Conservation (phyloP, 192 early-diverging fungal species). For the Entomortierella lignicola region DNA sequence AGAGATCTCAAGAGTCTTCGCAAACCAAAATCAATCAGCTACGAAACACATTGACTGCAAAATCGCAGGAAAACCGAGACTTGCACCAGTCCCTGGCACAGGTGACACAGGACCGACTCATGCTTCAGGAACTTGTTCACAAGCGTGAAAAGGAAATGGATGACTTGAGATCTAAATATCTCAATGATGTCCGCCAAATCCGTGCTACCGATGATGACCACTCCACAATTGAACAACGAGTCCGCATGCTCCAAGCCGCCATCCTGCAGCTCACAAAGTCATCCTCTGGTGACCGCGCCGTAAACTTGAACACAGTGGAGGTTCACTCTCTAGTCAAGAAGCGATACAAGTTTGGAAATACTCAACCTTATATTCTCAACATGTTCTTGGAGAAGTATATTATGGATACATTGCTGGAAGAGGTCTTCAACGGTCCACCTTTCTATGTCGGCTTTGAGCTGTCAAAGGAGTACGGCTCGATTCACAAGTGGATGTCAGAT, state of each 20-base stretch:
- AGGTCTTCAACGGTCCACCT: constrained; percentile 53
- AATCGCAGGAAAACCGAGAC: constrained; percentile 48
- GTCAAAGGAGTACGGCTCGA: constrained; percentile 26
- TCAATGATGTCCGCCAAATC: constrained; percentile 56
- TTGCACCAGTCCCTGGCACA: constrained; percentile 33
- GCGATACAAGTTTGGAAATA: constrained; percentile 51
- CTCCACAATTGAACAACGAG: constrained; percentile 48
- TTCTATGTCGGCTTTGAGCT: constrained; percentile 55
- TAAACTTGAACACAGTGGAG: constrained; percentile 45
- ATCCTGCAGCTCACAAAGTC: constrained; percentile 51
- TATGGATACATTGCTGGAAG: constrained; percentile 61
- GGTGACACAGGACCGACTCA: constrained; percentile 42
- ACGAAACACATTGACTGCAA: constrained; percentile 30
- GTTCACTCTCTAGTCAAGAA: constrained; percentile 41
- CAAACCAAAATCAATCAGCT: constrained; percentile 38
- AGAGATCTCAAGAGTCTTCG: constrained; percentile 37
- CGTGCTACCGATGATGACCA: constrained; percentile 61
- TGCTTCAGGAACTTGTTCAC: constrained; percentile 50
- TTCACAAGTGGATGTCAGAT: constrained; percentile 51
- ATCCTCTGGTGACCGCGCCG: constrained; percentile 43
- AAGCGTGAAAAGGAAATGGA: constrained; percentile 55
- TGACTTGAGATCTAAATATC: constrained; percentile 48
- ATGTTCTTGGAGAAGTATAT: constrained; percentile 66
- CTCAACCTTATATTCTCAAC: constrained; percentile 52
- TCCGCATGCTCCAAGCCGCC: constrained; percentile 50